Base-by-base conservation (phyloP, 1,139 yeast genomes). In the Kodamaea sp. region DNA sequence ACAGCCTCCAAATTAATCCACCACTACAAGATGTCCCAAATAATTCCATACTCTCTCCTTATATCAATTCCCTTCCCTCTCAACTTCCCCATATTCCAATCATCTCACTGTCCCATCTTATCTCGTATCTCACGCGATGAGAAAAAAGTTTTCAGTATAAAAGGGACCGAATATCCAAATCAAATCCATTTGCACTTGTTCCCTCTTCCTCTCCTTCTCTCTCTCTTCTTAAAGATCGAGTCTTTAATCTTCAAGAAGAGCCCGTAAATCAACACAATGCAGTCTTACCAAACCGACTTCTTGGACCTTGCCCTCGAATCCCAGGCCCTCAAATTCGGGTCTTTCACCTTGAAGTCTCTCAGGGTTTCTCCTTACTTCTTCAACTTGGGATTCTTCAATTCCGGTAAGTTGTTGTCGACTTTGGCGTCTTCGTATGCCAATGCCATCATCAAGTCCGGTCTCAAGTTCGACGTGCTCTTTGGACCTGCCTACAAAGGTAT, bases 401-500 rank as follows among this genome's bases (percentile, higher is more conserved):
- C 89, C 10, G 97, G 96, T 25, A 76, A 76, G 47, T 75, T 85
- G 43, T 70, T 92, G 44, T 79, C 89, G 12, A 78, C 80, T 32
- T 70, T 92, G 53, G 96, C 96, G 20, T 76, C 83, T 7, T 85
- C 96, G 5, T 92, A 89, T 56, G 97, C 98, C 31, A 73, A 78
- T 43, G 86, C 96, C 25, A 90, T 92, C 48, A 81, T 89, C 46
- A 79, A 77, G 32, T 75, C 92, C 1, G 89, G 83, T 4, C 57
- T 92, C 38, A 83, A 88, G 57, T 90, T 92, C 51, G 98, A 92
- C 54, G 81, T 92, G 25, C 70, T 92, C 38, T 92, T 92, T 53
- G 98, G 98, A 9, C 98, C 98, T 12, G 98, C 98, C 19, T 92
- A 92, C 66, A 92, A 92, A 66, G 98, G 98, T 16, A 92, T 92